Base-by-base conservation (phyloP, 139 green algal genomes). In the Micractinium conductrix region DNA sequence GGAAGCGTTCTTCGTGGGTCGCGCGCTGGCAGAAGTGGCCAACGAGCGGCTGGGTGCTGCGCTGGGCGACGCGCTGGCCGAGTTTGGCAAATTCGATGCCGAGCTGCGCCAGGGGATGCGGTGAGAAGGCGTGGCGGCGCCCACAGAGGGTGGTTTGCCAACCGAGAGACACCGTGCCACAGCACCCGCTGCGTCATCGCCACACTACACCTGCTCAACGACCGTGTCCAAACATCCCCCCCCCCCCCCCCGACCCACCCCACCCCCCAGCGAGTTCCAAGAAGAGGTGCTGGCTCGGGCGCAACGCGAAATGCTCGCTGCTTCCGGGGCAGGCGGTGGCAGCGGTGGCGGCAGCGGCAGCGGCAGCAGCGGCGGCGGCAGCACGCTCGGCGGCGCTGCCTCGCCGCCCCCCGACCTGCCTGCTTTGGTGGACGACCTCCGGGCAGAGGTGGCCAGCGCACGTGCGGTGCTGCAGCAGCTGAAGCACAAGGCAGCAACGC, bases 1-100 rank as follows among this genome's bases (percentile, higher is more conserved):
- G 37, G 82, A 92, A n/a, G 87, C 87, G 1, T 92, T 92, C 45
- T 92, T 88, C 44, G 30, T 90, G 1, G 88, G 88, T 12, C 44
- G 81, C 4, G 88, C 87, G 22, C 74, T 91, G 58, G 88, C 85
- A 74, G 88, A 92, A 35, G 73, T 74, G 10, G 24, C 91, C 28
- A 92, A 89, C 44, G 88, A 91, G 44, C 81, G 84, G 62, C 43
- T 92, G 67, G 88, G 88, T 21, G 82, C 79, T 3, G 84, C 79
- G 17, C 24, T 91, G 42, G 83, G 76, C 40, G 76, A 92, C 44
- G 16, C 84, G 0, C 19, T 92, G 17, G 85, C 81, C 21, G 81
- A 92, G 5, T 67, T 92, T 68, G 81, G 81, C 22, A 90, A 81
- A 40, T 53, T 19, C 19, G 53, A 62, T 62, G 53, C 53, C 53